Evolutionary conservation across 2,329 filamentous ascomycete species (phyloP), one percentile per base, ranked within the genome.

Genomic region (Fusarium agapanthi): DNA sequence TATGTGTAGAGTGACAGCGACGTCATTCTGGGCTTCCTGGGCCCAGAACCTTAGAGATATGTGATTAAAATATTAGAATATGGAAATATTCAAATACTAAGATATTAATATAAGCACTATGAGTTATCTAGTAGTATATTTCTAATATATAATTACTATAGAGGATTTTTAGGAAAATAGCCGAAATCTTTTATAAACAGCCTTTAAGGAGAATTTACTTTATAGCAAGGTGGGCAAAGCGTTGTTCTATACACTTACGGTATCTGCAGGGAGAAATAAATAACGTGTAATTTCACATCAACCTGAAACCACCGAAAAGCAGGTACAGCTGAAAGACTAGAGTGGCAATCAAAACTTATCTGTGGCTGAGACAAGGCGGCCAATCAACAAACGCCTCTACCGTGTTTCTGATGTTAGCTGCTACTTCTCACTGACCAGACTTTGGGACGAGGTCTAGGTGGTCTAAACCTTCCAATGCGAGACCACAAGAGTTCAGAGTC

Each of bases 121-220:
- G 15, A 34, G 14, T 34, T 15, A 34, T 9, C 0, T 16, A 34
- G 32, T 8, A 34, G 1, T 8, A 34, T 34, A 8, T 4, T 34
- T 15, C 0, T 34, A 0, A 15, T 1, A 0, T 0, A 16, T 16
- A 34, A 34, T 15, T 3, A 8, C 1, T 34, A 15, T 15, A 16
- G 14, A 34, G 32, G 14, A 7, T 2, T 7, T 34, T 34, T n/a
- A 11, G 5, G 9, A 11, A 10, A 0, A n/a, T 41, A 0, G 22
- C 6, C 16, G 0, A 1, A 12, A 3, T 15, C 3, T 24, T 16
- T 0, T 11, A 16, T 2, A 15, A 11, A 16, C 9, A 41, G n/a
- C n/a, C 4, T 41, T 24, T 0, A 1, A 4, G 1, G n/a, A 43
- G 6, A 43, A 11, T 16, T 16, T 2, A 24, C 14, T 12, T 7